phyloP scores from a whole-genome alignment of 2,329 filamentous ascomycete genomes.

The Arthrobotrys sinensis region DNA sequence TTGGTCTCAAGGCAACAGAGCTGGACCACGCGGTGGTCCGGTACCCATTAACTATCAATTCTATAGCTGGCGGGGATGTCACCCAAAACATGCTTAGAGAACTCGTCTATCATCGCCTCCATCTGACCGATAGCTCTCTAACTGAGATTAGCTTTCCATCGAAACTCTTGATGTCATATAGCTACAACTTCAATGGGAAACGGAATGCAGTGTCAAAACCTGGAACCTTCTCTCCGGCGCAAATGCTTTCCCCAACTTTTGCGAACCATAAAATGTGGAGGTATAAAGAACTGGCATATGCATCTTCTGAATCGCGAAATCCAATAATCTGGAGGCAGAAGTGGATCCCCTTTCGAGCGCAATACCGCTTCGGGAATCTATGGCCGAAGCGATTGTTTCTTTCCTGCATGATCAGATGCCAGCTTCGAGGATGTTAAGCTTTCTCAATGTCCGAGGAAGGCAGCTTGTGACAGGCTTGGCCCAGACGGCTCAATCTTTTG shows the following conservation, averaged over 20 bases:
- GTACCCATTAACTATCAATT: slow-evolving; percentile 3
- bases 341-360: slow-evolving; percentile 43
- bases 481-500: slow-evolving; percentile 27
- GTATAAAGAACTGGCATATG: slow-evolving; percentile 13
- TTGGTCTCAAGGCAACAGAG: slow-evolving; percentile 48
- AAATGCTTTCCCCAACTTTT: slow-evolving; percentile 31
- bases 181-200: slow-evolving; percentile 1
- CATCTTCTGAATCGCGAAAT: slow-evolving; percentile 32
- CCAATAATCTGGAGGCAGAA: slow-evolving; percentile 22
- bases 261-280: slow-evolving; percentile 22
- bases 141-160: neutral
- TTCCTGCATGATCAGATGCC: slow-evolving; percentile 53
- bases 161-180: slow-evolving; percentile 25
- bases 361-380: slow-evolving; percentile 54
- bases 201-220: slow-evolving; percentile 9
- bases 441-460: slow-evolving; percentile 58
- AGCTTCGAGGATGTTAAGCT: slow-evolving; percentile 48
- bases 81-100: neutral
- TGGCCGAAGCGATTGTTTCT: slow-evolving; percentile 44
- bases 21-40: neutral
- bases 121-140: neutral
- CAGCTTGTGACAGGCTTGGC: slow-evolving; percentile 61
- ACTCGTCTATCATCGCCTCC: slow-evolving; percentile 27
- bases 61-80: slow-evolving; percentile 5
- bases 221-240: slow-evolving; percentile 44